A percentile compares a stretch with the other conserved stretches of the same genome.
Evolutionary conservation across 768 basidiomycete species (phyloP).

Genomic region (Russula sp.): DNA sequence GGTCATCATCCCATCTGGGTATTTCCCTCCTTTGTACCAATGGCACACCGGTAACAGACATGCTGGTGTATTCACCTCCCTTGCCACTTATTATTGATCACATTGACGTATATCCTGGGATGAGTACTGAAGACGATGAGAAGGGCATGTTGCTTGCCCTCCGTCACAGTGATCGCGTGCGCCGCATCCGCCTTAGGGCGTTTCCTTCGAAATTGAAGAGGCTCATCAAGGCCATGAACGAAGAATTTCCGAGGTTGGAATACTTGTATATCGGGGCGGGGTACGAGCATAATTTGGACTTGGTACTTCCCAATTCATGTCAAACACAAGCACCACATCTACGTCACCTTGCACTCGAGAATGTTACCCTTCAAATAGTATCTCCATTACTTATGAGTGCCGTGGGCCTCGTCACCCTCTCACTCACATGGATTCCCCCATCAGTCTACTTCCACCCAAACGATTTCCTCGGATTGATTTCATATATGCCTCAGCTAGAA

Average conservation of each 20-base stretch:
- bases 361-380: not conserved
- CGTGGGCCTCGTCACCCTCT: not conserved
- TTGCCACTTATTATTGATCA: not conserved
- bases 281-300: not conserved
- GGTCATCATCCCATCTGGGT: not conserved
- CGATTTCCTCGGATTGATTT: not conserved
- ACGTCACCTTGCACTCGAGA: not conserved
- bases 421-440: not conserved
- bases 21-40: not conserved
- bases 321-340: not conserved
- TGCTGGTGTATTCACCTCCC: not conserved
- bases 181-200: not conserved
- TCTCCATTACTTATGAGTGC: not conserved
- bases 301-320: not conserved
- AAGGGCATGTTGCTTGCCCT: not conserved
- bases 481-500: not conserved
- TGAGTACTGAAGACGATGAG: not conserved
- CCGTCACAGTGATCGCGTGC: not conserved
- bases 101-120: too few relatives aligned
- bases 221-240: not conserved
- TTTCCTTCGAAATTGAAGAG: not conserved
- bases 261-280: not conserved
- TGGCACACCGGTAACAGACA: not conserved
- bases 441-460: not conserved
- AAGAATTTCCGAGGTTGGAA: not conserved